These are phyloP conservation scores for Vigna radiata DNA, from an alignment of 306 rosid genomes.

Conservation along the genomic window DNA sequence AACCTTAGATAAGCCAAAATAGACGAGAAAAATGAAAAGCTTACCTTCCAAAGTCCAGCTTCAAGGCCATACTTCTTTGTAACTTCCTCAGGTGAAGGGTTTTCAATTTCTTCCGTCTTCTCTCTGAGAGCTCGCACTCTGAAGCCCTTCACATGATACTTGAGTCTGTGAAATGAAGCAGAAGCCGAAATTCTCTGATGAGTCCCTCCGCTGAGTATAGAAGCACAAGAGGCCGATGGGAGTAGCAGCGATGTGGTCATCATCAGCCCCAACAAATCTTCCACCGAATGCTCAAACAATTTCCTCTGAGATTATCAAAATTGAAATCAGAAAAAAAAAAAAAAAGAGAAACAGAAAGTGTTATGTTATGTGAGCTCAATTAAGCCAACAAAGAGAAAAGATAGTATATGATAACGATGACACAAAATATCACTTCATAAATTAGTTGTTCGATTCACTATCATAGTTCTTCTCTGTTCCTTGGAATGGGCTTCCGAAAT, in stretches of 20 bases:
- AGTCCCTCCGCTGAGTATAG: constrained; percentile 43
- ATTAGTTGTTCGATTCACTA: neutral
- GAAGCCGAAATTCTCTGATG: constrained; percentile 24
- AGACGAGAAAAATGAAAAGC: constrained; percentile 29
- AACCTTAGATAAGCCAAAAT: constrained; percentile 18
- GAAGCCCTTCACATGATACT: constrained; percentile 52
- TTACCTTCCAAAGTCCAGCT: constrained; percentile 96
- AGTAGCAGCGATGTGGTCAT: constrained; percentile 57
- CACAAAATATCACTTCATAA: constrained; percentile 44
- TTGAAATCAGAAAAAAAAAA: constrained; percentile 3
- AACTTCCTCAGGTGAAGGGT: constrained; percentile 75
- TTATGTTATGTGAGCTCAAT: constrained; percentile 31
- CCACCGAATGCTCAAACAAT: constrained; percentile 42
- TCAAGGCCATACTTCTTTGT: constrained; percentile 91
- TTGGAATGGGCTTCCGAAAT: constrained; percentile 27
- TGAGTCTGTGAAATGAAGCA: constrained; percentile 45
- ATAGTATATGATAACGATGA: constrained; percentile 36
- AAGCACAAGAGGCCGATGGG: constrained; percentile 54
- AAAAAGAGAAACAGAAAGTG: neutral
- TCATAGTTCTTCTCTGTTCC: neutral
- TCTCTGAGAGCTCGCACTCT: constrained; percentile 70
- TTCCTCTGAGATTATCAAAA: constrained; percentile 13
- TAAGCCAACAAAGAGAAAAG: constrained; percentile 39
- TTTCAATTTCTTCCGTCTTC: constrained; percentile 75
- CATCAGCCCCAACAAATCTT: too few species aligned